Conservation (phyloP, 2,329 filamentous ascomycete species). For the Diaporthe sp. region DNA sequence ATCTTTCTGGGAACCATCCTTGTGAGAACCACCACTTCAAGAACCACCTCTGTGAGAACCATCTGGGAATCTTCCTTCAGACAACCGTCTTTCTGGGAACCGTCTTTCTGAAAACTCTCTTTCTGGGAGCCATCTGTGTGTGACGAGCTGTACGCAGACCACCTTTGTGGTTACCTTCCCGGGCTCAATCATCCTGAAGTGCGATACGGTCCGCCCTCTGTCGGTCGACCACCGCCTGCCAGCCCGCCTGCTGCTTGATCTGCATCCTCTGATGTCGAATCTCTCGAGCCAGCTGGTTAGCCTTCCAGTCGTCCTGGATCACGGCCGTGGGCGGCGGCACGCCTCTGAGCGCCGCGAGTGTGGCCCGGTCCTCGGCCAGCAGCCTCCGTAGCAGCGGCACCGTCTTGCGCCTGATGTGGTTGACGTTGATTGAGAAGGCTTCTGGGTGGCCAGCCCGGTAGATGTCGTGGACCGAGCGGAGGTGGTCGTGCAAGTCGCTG, state of each 20-base stretch:
- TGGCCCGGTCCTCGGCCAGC: neutral
- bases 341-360: neutral
- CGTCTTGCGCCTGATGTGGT: neutral
- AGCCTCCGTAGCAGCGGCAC: neutral
- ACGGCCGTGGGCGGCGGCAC: fast-evolving
- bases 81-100: too few species aligned
- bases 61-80: neutral
- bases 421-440: neutral
- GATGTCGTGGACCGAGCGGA: neutral
- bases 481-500: neutral
- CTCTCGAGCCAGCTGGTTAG: fast-evolving
- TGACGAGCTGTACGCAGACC: neutral
- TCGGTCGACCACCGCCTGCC: neutral
- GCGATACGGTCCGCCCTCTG: neutral
- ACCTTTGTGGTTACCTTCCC: neutral
- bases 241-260: neutral
- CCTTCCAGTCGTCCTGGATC: fast-evolving
- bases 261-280: neutral
- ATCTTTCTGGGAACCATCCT: neutral
- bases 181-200: neutral
- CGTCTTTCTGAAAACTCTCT: neutral
- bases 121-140: neutral
- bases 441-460: neutral
- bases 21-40: neutral
- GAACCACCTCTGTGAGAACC: neutral